Conservation (phyloP, 768 basidiomycete genomes). For the Lentinula detonsa region DNA sequence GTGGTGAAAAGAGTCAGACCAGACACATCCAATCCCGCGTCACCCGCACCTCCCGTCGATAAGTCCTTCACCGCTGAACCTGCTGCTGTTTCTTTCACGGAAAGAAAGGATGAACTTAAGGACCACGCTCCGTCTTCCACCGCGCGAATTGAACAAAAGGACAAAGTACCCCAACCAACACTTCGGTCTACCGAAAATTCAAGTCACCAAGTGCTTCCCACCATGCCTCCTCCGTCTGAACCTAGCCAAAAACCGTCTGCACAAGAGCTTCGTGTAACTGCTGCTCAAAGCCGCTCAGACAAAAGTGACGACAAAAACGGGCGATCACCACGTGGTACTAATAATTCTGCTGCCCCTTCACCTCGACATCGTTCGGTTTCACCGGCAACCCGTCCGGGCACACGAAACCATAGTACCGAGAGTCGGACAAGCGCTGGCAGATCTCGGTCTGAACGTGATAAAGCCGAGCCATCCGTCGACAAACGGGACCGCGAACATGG, state of each 20-base stretch:
- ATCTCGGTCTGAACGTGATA: constrained; percentile 44
- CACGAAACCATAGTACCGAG: constrained; percentile 64
- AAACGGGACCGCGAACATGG: constrained; percentile 54
- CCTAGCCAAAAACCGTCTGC: constrained; percentile 78
- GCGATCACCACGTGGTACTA: constrained; percentile 32
- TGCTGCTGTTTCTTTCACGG: background rate
- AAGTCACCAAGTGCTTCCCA: constrained; percentile 27
- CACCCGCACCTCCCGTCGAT: constrained; percentile 22
- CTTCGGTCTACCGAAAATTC: constrained; percentile 33
- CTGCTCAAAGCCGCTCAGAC: constrained; percentile 54
- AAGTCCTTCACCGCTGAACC: background rate
- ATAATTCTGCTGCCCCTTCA: constrained; percentile 49
- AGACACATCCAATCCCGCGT: constrained; percentile 29
- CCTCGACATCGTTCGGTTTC: constrained; percentile 62
- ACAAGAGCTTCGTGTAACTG: constrained; percentile 76
- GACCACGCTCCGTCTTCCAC: background rate
- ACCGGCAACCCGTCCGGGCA: constrained; percentile 59
- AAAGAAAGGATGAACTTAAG: background rate
- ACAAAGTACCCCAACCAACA: constrained; percentile 14
- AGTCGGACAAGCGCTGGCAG: constrained; percentile 70
- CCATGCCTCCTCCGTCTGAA: constrained; percentile 72
- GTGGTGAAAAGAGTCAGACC: constrained; percentile 60
- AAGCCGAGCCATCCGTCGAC: constrained; percentile 39
- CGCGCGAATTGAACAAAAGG: background rate
- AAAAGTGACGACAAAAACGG: constrained; percentile 33